A percentile compares a stretch with the other conserved stretches of the same genome.
Evolutionary conservation across 495 filamentous ascomycete genomes (phyloP).

Genomic region (Saxophila tyrrhenica): DNA sequence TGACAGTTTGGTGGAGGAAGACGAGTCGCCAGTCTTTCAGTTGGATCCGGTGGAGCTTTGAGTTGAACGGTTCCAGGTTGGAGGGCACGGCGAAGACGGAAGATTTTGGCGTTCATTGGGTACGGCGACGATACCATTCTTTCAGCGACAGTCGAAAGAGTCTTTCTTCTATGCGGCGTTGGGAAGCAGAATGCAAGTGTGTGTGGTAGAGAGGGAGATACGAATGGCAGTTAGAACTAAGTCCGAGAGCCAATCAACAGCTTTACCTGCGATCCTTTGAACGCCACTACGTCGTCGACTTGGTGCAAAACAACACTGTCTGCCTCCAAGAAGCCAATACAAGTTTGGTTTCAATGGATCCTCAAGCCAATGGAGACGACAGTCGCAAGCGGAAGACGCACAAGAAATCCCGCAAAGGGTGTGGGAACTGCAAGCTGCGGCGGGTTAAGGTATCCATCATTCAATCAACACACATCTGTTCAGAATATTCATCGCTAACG

Average conservation of each 20-base stretch:
- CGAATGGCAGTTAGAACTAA: neutral
- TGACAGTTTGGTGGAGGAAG: neutral
- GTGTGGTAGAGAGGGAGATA: too few relatives aligned
- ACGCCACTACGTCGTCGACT: neutral
- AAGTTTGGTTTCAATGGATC: neutral
- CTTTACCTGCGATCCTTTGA: neutral
- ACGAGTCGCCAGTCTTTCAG: neutral
- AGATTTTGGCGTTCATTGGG: neutral
- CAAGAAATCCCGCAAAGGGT: slow-evolving; percentile 35
- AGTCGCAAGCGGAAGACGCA: slow-evolving; percentile 31
- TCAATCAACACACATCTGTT: too few relatives aligned
- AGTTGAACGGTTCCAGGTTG: neutral
- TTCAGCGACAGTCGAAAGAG: neutral
- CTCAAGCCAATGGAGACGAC: neutral
- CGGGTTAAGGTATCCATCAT: slow-evolving; percentile 37
- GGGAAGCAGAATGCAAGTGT: too few relatives aligned
- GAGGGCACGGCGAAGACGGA: neutral
- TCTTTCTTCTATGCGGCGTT: too few relatives aligned
- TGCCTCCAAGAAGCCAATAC: too few relatives aligned
- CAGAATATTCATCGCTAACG: neutral
- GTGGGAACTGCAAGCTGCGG: slow-evolving; percentile 39
- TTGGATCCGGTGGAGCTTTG: neutral
- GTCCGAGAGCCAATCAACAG: neutral
- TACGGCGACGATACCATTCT: neutral
- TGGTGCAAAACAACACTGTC: neutral